Evolutionary conservation across 1,139 yeast genomes (phyloP), one percentile per base, ranked within the genome.

Genomic region (Lodderomyces beijingensis): DNA sequence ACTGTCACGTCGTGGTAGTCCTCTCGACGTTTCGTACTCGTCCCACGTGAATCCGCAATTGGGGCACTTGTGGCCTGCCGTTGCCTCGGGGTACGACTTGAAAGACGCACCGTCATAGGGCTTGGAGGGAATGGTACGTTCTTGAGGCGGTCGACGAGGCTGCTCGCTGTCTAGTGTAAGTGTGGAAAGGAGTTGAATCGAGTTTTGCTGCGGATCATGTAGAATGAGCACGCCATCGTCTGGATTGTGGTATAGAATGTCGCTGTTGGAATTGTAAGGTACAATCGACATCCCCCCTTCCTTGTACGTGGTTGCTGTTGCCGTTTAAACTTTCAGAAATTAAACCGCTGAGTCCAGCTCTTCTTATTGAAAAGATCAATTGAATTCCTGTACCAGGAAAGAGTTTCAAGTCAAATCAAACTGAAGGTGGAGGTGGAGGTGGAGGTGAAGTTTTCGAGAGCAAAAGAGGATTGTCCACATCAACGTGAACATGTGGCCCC

Each of bases 151-250:
- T 17, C 17, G 10, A 10, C 30, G 12, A 4, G 6, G 8, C 4
- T 18, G 12, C 3, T 12, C 30, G 19, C 22, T 7, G 16, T 26
- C 14, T 11, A 19, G 15, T 17, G 35, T 16, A 13, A 59, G 44
- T 15, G 37, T 21, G 19, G 58, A 44, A 9, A 59, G 44, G 28
- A 70, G 43, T 43, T 63, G 66, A 23, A 71, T 51, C 10, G 68
- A 58, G 25, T 70, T 65, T 3, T 65, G 58, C 28, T 51, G 52
- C 30, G 61, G 56, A 44, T 72, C 64, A 41, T 69, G 73, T 1
- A 71, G 46, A 4, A 73, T 75, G 21, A 71, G 45, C 8, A 73
- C 55, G 13, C 70, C 69, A 22, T 60, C 57, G 19, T 54, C 48
- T 3, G 69, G 59, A 39, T 69, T 65, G 33, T 63, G 65, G 42